Base-by-base conservation (phyloP, 1,284 basidiomycete species). In the Inonotus hispidus region DNA sequence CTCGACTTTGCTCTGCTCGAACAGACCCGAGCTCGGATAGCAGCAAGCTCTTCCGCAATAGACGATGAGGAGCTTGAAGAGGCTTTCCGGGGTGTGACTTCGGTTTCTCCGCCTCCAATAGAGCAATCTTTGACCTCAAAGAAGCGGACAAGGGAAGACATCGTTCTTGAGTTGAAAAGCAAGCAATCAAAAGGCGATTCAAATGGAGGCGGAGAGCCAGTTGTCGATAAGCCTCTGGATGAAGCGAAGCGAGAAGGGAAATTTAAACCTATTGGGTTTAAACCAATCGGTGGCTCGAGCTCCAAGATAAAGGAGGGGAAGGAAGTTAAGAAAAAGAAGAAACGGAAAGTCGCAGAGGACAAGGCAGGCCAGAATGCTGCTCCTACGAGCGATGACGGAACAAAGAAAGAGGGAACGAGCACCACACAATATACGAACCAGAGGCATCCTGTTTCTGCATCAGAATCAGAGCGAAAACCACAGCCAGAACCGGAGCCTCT, bases 1-100 rank as follows among this genome's bases (percentile, higher is more conserved):
- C 84, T 97, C 37, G 94, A 97, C 70, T 83, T 88, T 70, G 87
- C 92, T 0, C 80, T 96, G 2, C 77, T 97, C 7, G 90, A 93
- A 67, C 88, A 92, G 68, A 87, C 92, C 66, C 92, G 85, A 73
- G 90, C 90, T 0, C 82, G 82, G 13, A 74, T 72, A 0, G 78
- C 80, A 8, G 73, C 77, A 7, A 74, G 79, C 46, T 72, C 79
- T 21, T 79, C 78, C 2, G 83, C 80, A 19, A 83, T 87, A 59
- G 87, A 90, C 59, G 87, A 89, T 62, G 90, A 90, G 25, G 82
- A 84, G 25, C 83, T 97, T 39, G 94, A 97, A 68, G 78, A 81
- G 59, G 88, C 82, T 0, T 93, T 85, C 71, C 68, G 71, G 7
- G 80, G 83, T 61, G 56, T 66, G 62, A 56, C 70, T 21, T 64